Percentiles rank a stretch among this genome's conserved stretches.
These are phyloP conservation scores for Gastrolobium bilobum DNA, from an alignment of 306 rosid genomes.

Conservation along the genomic window DNA sequence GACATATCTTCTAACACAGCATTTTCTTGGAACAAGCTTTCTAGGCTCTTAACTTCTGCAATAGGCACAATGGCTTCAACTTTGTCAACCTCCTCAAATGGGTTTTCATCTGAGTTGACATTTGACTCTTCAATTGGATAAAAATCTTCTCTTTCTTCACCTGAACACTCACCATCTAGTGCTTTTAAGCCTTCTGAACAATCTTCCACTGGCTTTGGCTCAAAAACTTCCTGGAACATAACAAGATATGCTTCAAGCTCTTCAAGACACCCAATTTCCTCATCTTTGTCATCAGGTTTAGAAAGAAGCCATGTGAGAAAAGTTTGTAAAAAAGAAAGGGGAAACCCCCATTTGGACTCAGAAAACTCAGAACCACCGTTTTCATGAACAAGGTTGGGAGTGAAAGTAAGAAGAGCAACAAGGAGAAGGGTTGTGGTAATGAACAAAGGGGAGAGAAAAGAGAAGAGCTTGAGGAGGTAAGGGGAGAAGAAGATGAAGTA, in stretches of 20 bases:
- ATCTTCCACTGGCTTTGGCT: constrained; percentile 58
- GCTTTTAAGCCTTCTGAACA: constrained; percentile 51
- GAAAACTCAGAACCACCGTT: constrained; percentile 47
- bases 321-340: constrained; percentile 54
- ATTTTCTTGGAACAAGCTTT: constrained; percentile 59
- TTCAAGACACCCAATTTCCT: constrained; percentile 56
- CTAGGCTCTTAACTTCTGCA: constrained; percentile 53
- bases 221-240: constrained; percentile 76
- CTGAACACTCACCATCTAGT: constrained; percentile 35
- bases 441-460: constrained; percentile 90
- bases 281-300: constrained; percentile 49
- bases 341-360: constrained; percentile 55
- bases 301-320: constrained; percentile 50
- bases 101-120: constrained; percentile 38
- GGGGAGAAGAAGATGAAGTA: constrained; percentile 92
- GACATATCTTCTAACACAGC: constrained; percentile 45
- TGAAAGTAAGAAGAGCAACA: constrained; percentile 64
- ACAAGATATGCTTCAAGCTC: constrained; percentile 85
- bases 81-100: constrained; percentile 36
- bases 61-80: constrained; percentile 25
- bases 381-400: constrained; percentile 60
- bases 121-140: constrained; percentile 38
- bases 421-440: constrained; percentile 79
- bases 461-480: constrained; percentile 73
- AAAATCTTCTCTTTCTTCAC: constrained; percentile 38